Evolutionary conservation across 352 stramenopile genomes (phyloP), one percentile per base, ranked within the genome.

Genomic region (Thalassiosira hispida): DNA sequence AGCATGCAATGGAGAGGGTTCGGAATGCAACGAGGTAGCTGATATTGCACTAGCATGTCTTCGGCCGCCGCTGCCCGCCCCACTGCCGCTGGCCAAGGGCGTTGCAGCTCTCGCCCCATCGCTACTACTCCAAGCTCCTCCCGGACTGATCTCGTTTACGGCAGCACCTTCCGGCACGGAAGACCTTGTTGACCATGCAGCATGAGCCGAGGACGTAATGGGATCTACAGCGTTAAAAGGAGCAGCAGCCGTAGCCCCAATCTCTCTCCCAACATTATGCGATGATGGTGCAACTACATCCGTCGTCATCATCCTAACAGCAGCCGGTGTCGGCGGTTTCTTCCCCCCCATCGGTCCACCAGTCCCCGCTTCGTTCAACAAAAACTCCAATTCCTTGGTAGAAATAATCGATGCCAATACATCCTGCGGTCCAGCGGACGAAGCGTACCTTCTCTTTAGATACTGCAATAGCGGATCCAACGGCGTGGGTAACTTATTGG

Each of bases 391-490:
- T n/a, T 75, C 64, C 33, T 66, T 57, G 12, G 61, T 63, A 2
- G 61, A 78, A 40, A 83, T 70, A 4, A 59, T 64, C 27, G 46
- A 62, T 11, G 66, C 75, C 11, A 83, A 65, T 20, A 83, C 75
- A 70, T 83, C 75, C 55, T 75, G 55, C 46, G 75, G 75, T 33
- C 76, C 76, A n/a, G 76, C 68, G 5, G 44, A 69, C 9, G 70
- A 64, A 1, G 77, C 70, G 56, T 85, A 69, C 35, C 76, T 47
- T 31, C 73, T 51, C 40, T 74, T 79, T 0, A 85, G 65, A 62
- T 77, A 49, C 31, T 70, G 63, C 22, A 85, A 62, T 16, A 85
- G 14, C 12, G 69, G 77, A 63, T 85, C 77, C 33, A 84, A 57
- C 5, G 76, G 76, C 0, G 76, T 79, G 40, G 56, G 47, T 12